Evolutionary conservation across 108 stramenopile species (phyloP).

Genomic region (Fragilaria crotonensis): DNA sequence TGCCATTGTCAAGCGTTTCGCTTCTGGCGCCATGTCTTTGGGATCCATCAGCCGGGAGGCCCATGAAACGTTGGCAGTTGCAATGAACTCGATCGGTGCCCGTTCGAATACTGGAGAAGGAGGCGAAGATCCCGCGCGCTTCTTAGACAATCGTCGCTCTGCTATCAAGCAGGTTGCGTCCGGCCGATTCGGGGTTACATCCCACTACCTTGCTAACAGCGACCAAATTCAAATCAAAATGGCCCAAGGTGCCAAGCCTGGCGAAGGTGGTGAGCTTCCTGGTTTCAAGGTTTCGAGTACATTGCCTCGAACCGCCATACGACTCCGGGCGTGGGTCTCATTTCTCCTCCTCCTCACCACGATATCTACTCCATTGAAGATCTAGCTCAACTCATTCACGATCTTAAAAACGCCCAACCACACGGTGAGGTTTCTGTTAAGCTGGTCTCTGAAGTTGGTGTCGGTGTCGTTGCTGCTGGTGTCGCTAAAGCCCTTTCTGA

Average conservation of each 20-base stretch:
- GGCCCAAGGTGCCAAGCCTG: conserved; percentile 97
- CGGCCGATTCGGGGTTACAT: conserved; percentile 94
- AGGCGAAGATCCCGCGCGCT: conserved; percentile 88
- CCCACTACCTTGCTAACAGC: conserved; percentile 90
- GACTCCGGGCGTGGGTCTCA: conserved; percentile 91
- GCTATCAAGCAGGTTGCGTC: conserved; percentile 94
- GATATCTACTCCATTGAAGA: conserved; percentile 97
- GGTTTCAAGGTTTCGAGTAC: conserved; percentile 92
- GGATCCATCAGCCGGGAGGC: conserved; percentile 92
- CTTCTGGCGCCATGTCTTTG: conserved; percentile 92
- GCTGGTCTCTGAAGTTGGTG: conserved; percentile 98
- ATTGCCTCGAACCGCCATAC: conserved; percentile 90
- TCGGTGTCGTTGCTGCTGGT: conserved; percentile 93
- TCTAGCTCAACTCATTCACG: conserved; percentile 95
- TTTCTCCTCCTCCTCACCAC: conserved; percentile 95
- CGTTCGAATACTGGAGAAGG: conserved; percentile 94
- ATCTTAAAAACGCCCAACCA: conserved; percentile 92
- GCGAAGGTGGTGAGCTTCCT: conserved; percentile 95
- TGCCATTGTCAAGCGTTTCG: conserved; percentile 92
- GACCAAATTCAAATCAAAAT: conserved; percentile 98
- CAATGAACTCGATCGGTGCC: conserved; percentile 88
- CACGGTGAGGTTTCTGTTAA: conserved; percentile 94
- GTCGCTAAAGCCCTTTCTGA: conserved; percentile 95
- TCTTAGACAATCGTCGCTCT: conserved; percentile 84
- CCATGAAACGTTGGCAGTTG: conserved; percentile 90